Evolutionary conservation across 352 stramenopile species (phyloP), one percentile per base, ranked within the genome.

Genomic region (Phytopythium sindhum): DNA sequence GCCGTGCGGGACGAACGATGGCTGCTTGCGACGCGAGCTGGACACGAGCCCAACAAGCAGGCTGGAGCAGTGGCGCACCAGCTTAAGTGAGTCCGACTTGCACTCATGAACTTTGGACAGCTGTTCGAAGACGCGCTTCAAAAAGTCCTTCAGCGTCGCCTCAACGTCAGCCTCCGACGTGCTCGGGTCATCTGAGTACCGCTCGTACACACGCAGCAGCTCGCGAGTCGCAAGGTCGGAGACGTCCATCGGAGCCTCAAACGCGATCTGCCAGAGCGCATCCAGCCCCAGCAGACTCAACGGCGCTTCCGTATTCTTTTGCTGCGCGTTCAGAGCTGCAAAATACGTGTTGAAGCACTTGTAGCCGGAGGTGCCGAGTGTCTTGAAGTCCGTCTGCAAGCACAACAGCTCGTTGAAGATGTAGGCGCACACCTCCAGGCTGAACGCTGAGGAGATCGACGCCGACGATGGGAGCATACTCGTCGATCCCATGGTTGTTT

Each of bases 301-400:
- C 42, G 70, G 17, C 50, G 64, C 50, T 60, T 74, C 69, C 35
- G 80, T 52, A 59, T 75, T 44, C 28, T 84, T 83, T 9, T 76
- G 77, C 24, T 84, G 74, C 19, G 78, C 69, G 61, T 96, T 96
- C 42, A 96, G 47, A 1, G 74, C 81, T 14, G 92, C 75, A 62
- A 96, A 96, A 45, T 92, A 96, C 15, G 85, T 92, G 63, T 94
- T 84, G 31, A 96, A 96, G 54, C 88, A 96, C 56, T 89, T 86
- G 66, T 95, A 96, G 2, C 88, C 88, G 59, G 91, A 74, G 17
- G 70, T 80, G 5, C 86, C 85, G 45, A 96, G 72, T 7, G 78
- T 86, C 51, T 67, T 60, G 26, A 91, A 92, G 66, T 93, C 81
- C 7, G 86, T 94, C 64, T 90, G 84, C 47, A 84, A 69, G 64